Evolutionary conservation across 306 rosid species (phyloP), one percentile per base, ranked within the genome.

Genomic region (Betula pendula): DNA sequence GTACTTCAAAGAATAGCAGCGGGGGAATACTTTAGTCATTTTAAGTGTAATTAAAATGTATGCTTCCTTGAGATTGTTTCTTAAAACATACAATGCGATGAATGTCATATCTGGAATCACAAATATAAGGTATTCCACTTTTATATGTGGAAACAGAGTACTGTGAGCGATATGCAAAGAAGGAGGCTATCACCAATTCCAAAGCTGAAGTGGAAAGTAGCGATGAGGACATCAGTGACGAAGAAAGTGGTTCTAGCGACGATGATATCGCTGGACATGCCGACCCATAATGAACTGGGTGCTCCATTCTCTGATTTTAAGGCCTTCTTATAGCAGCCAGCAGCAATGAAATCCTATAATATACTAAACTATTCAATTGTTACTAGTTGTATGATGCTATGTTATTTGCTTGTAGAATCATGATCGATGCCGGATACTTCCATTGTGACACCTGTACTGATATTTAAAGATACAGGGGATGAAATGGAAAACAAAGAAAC

Each of bases 261-360:
- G 97, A 91, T 63, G 98, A 96, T 6, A 87, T 96, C 81, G 93
- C 97, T 5, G 93, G 96, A 62, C 97, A 88, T 50, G 96, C 94
- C 9, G 99, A 96, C 82, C 97, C 95, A 0, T 88, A 74, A 77
- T 75, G 66, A 68, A 53, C 67, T 22, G 50, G 16, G 20, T 73
- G 69, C 31, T 67, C 15, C 69, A 59, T 86, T 75, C 27, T 73
- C 69, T 27, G 48, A 69, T 65, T 52, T 52, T 72, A 66, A 59
- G 75, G 71, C 82, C 59, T 81, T 52, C 79, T 70, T 82, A 88
- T 80, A 88, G 84, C 49, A 77, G 15, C 15, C 42, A 38, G 79
- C 81, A 86, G 67, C 80, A 82, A 38, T 55, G 38, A 81, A 44
- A 78, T 70, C 42, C 42, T 38, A 38, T 38, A 38, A 38, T 38